These are phyloP conservation scores for Serendipita vermifera DNA, from an alignment of 768 basidiomycete species.

Conservation along the genomic window DNA sequence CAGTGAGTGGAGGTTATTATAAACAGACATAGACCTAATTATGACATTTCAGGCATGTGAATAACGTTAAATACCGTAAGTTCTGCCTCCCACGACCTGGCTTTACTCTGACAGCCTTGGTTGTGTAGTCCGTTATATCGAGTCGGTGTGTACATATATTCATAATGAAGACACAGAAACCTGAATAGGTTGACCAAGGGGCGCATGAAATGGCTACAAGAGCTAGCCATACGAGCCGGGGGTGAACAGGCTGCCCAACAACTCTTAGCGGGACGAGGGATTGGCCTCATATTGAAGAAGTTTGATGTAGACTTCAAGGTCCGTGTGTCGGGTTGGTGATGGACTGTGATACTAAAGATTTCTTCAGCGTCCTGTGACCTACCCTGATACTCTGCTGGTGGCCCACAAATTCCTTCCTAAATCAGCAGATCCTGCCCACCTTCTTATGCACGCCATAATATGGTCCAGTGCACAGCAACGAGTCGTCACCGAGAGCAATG, in stretches of 20 bases:
- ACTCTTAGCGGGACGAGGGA: slow-evolving; percentile 48
- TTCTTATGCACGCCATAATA: slow-evolving; percentile 35
- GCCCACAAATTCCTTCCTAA: slow-evolving; percentile 40
- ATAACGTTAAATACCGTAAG: slow-evolving; percentile 62
- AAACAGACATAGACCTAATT: slow-evolving; percentile 6
- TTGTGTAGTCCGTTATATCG: slow-evolving; percentile 47
- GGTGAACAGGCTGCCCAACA: slow-evolving; percentile 41
- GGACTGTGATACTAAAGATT: neutral
- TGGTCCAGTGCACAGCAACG: slow-evolving; percentile 52
- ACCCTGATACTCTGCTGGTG: slow-evolving; percentile 64
- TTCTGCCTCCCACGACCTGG: slow-evolving; percentile 7
- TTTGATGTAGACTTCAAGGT: slow-evolving; percentile 47
- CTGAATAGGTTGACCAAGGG: slow-evolving; percentile 25
- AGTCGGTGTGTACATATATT: slow-evolving; percentile 38
- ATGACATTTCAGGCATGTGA: slow-evolving; percentile 46
- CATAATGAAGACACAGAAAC: neutral
- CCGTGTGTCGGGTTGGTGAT: neutral
- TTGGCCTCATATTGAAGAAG: slow-evolving; percentile 65
- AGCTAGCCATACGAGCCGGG: slow-evolving; percentile 45
- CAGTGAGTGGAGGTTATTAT: slow-evolving; percentile 36
- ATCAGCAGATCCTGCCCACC: slow-evolving; percentile 27
- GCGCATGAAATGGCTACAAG: slow-evolving; percentile 54
- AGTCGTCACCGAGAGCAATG: slow-evolving; percentile 52
- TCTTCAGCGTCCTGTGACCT: slow-evolving; percentile 45
- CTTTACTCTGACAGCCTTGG: neutral